phyloP scores from a whole-genome alignment of 2,329 filamentous ascomycete species.

The Colletotrichum endophyticum region DNA sequence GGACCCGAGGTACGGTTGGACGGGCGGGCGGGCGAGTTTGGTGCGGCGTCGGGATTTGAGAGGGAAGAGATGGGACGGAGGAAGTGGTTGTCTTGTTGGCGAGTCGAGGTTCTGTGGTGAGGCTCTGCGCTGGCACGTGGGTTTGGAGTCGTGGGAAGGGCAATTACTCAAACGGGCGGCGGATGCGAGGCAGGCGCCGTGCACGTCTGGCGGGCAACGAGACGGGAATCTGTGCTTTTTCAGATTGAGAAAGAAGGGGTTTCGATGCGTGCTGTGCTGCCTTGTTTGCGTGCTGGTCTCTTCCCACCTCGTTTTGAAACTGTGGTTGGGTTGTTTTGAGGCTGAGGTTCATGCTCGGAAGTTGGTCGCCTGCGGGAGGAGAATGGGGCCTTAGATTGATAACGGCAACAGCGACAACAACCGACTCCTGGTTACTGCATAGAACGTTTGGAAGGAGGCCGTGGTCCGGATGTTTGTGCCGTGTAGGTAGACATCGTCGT shows the following conservation, averaged over 20 bases:
- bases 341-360: background rate
- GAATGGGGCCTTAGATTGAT: background rate
- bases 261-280: background rate
- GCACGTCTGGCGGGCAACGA: background rate
- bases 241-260: background rate
- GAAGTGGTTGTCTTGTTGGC: background rate
- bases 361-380: background rate
- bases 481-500: background rate
- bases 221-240: conserved; percentile 3
- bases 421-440: background rate
- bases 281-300: background rate
- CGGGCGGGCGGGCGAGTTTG: background rate
- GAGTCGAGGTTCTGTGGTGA: background rate
- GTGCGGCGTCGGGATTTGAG: background rate
- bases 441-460: background rate
- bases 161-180: background rate
- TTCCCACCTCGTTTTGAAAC: background rate
- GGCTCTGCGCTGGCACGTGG: conserved; percentile 11
- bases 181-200: background rate
- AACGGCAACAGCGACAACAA: background rate
- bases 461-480: background rate
- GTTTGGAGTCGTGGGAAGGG: background rate
- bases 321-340: background rate
- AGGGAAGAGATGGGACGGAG: background rate
- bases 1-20: background rate